These are phyloP conservation scores for Gossypium gossypioides DNA, from an alignment of 441 rosid genomes.

Conservation along the genomic window DNA sequence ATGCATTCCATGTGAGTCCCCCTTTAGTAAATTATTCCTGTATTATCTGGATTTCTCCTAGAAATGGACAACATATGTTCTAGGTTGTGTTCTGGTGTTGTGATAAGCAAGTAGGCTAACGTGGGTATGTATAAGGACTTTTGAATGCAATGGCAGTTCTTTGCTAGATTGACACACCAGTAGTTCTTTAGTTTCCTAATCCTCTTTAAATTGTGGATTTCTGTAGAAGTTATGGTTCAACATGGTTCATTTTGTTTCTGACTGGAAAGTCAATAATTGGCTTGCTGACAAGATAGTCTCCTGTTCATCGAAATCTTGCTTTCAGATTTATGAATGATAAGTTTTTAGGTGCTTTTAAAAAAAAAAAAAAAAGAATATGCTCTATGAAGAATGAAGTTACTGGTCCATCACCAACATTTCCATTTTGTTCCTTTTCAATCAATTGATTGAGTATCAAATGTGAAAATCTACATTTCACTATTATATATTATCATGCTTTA, in stretches of 20 bases:
- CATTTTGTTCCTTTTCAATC: background rate
- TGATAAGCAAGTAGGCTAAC: background rate
- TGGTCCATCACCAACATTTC: slow-evolving; percentile 1
- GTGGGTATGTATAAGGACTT: background rate
- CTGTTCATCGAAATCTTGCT: background rate
- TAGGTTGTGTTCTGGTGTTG: background rate
- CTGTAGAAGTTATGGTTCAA: slow-evolving; percentile 2
- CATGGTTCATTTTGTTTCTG: background rate
- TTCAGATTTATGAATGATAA: background rate
- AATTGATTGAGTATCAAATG: background rate
- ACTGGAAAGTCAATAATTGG: background rate
- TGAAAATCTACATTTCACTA: background rate
- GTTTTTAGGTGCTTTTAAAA: background rate
- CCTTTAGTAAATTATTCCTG: slow-evolving; percentile 4
- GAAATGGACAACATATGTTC: background rate
- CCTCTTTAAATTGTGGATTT: background rate
- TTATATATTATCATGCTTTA: background rate
- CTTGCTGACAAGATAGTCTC: background rate
- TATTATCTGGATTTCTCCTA: slow-evolving; percentile 1
- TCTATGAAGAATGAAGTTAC: slow-evolving; percentile 4
- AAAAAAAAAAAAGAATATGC: background rate
- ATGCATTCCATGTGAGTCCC: slow-evolving; percentile 77
- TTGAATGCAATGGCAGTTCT: background rate
- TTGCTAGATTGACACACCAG: background rate
- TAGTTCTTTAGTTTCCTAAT: background rate